Percentiles rank a stretch among this genome's conserved stretches.
These are phyloP conservation scores for Phyllosticta capitalensis DNA, from an alignment of 2,329 filamentous ascomycete genomes.

Conservation along the genomic window DNA sequence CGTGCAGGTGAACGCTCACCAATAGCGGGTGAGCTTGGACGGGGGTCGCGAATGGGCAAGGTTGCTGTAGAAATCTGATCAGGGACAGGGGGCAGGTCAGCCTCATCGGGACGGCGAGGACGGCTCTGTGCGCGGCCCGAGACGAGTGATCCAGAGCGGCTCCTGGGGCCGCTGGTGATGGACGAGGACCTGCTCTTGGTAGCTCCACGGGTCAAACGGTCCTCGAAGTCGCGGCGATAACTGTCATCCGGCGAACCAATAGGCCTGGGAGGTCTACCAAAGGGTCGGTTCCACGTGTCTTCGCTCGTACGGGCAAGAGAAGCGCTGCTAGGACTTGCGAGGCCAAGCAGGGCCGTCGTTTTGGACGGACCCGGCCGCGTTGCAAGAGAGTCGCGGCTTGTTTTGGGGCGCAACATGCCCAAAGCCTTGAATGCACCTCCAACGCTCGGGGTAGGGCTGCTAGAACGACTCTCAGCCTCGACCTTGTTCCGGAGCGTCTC, in stretches of 20 bases:
- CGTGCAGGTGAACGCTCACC: slow-evolving; percentile 3
- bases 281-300: neutral
- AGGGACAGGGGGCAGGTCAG: slow-evolving; percentile 32
- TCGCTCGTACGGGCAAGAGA: slow-evolving; percentile 19
- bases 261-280: neutral
- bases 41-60: slow-evolving; percentile 1
- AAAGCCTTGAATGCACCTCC: slow-evolving; percentile 45
- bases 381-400: slow-evolving; percentile 57
- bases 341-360: slow-evolving; percentile 52
- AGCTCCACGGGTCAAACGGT: slow-evolving; percentile 22
- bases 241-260: slow-evolving; percentile 13
- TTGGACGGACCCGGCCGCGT: slow-evolving; percentile 44
- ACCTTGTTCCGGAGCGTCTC: slow-evolving; percentile 63
- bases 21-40: neutral
- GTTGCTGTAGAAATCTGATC: slow-evolving; percentile 18
- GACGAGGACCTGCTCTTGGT: slow-evolving; percentile 25
- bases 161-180: slow-evolving; percentile 33
- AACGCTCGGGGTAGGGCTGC: slow-evolving; percentile 24
- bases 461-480: slow-evolving; percentile 47
- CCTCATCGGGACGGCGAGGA: slow-evolving; percentile 39
- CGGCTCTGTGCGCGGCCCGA: slow-evolving; percentile 47
- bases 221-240: slow-evolving; percentile 23
- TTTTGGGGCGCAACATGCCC: slow-evolving; percentile 55
- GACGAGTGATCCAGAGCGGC: slow-evolving; percentile 47
- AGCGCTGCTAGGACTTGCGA: slow-evolving; percentile 36